Base-by-base conservation (phyloP, 2,329 filamentous ascomycete genomes). In the Penicillium sp. region DNA sequence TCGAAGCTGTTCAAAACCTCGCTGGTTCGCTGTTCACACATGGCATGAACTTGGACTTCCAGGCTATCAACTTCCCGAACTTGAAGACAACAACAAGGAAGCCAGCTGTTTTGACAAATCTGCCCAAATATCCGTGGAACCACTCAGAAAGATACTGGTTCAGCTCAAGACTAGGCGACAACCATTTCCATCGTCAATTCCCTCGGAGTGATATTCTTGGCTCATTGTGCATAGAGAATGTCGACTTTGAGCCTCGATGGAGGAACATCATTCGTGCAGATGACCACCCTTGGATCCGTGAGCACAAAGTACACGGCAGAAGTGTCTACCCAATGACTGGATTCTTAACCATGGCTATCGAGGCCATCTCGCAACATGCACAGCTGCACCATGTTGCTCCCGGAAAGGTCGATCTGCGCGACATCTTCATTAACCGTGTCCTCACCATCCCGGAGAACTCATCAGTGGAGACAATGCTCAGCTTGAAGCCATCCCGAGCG, bases 291-390 rank as follows among this genome's bases (percentile, higher is more conserved):
- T 65, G 63, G 63, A 57, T 65, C 12, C 51, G 59, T 7, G 60
- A 65, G 19, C 63, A 65, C 36, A 53, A 52, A 31, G 63, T 65
- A 7, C 62, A 65, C 22, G 61, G 51, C 2, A 60, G 47, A 22
- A 62, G 52, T n/a, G 59, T 65, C 8, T 65, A 63, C 41, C 63
- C 63, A 10, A 65, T 65, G 63, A 64, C 63, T 10, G 63, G 63
- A 8, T 65, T 60, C 37, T 37, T 65, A 22, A 56, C 62, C 6
- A 65, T 65, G 63, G 63, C 63, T 1, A 61, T 65, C 36, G 63
- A 65, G 33, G 63, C 61, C 11, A 64, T 65, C 3, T 57, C 60
- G 1, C 63, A 65, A 12, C 58, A 64, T 14, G 63, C 63, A 33
- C 57, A 63, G 4, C 12, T 65, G 8, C 58, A 65, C 36, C 55